Evolutionary conservation across 192 early-diverging fungal species (phyloP), one percentile per base, ranked within the genome.

Genomic region (Borealophlyctis nickersoniae): DNA sequence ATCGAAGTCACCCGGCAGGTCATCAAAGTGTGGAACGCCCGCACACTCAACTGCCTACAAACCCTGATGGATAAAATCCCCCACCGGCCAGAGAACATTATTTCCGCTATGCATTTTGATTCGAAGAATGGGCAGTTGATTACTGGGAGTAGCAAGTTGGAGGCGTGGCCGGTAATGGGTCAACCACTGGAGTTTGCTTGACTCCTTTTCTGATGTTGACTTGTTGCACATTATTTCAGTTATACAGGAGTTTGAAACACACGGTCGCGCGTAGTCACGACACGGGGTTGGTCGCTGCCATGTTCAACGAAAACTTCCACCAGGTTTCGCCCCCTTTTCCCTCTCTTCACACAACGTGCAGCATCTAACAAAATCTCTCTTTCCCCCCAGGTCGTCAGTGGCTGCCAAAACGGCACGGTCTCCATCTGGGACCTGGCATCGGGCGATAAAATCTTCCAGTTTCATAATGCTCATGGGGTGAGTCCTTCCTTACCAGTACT

Each of bases 281-380:
- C 52, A 63, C 74, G 9, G 67, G 66, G 11, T 63, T 86, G 23
- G 80, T 86, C 5, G 63, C 80, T 2, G 84, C 81, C 1, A 67
- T 86, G 68, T 86, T 81, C 56, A 86, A 86, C 61, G 67, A 73
- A 29, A 83, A 84, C 56, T 86, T 86, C 60, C 74, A 85, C 55
- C 84, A 86, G 68, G 77, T 80, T 50, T 9, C 0, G n/a, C 24
- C 13, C 39, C 27, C 48, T 19, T n/a, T n/a, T n/a, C n/a, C n/a
- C n/a, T 22, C 7, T 14, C 58, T 49, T 60, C 23, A 52, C 19
- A 9, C 55, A 24, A 60, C n/a, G n/a, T n/a, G n/a, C n/a, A n/a
- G n/a, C n/a, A n/a, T n/a, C 54, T 49, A 16, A 22, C 16, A 16
- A 23, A 56, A 13, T 56, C 24, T 56, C 23, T 56, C 23, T 16